A percentile compares a stretch with the other conserved stretches of the same genome.
These are phyloP conservation scores for Paraurostyla sp. DNA, from an alignment of 73 alveolate species.

Conservation along the genomic window DNA sequence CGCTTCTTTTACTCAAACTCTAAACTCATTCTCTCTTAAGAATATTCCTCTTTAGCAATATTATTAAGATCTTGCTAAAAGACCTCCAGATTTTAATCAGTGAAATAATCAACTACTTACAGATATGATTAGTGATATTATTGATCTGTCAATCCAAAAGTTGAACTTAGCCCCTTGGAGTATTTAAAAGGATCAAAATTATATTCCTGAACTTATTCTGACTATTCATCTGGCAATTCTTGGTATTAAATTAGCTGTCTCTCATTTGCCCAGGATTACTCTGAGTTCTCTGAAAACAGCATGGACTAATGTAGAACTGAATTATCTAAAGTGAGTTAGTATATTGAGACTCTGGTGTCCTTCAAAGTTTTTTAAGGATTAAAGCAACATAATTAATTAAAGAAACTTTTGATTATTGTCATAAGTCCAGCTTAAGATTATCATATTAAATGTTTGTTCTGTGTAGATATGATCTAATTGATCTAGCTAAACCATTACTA, in stretches of 20 bases:
- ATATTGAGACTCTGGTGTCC: slow-evolving; percentile 2
- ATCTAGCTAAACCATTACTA: too few species aligned
- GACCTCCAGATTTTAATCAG: background rate
- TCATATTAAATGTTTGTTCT: too few species aligned
- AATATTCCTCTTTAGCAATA: background rate
- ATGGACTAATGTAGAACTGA: background rate
- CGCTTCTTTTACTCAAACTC: background rate
- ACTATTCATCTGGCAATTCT: background rate
- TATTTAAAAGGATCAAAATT: too few species aligned
- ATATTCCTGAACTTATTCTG: too few species aligned
- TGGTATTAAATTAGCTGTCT: background rate
- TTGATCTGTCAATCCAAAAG: too few species aligned
- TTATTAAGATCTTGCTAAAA: background rate
- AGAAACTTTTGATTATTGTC: background rate
- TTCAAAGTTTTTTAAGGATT: background rate
- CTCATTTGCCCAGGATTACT: background rate
- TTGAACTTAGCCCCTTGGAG: too few species aligned
- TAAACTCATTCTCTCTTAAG: background rate
- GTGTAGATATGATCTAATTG: too few species aligned
- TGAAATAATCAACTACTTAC: background rate
- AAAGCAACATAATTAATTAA: background rate
- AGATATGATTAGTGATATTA: too few species aligned
- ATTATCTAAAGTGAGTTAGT: background rate
- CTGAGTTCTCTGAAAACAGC: background rate
- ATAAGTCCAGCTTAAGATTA: background rate